Base-by-base conservation (phyloP, 768 basidiomycete species). In the Boletellus ananiceps region DNA sequence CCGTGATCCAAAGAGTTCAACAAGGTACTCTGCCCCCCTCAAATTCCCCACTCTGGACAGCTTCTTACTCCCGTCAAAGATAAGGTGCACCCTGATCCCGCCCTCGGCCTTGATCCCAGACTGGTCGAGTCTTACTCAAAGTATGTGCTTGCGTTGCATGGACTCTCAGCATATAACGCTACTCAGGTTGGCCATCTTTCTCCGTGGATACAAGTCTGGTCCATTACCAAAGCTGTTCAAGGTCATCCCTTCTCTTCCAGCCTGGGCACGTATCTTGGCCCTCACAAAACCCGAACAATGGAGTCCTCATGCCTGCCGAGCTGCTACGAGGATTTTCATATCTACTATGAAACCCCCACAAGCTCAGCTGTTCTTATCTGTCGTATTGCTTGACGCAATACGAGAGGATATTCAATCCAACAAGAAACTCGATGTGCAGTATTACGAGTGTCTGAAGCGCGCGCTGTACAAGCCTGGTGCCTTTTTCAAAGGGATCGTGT, bases 211-310 rank as follows among this genome's bases (percentile, higher is more conserved):
- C 74, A 91, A 88, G 60, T 93, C 93, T 13, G 94, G 94, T 1
- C 84, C 93, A 1, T 78, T 99, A 1, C 96, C 96, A 27, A 98
- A 98, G 71, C 77, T 93, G 3, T 94, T 99, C 82, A 99, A 99
- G 75, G 88, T 99, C 53, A 88, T 99, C 40, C 96, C 96, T 18
- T 88, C 94, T 11, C 82, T 97, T 21, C 88, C 92, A 3, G 85
- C 89, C 52, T 99, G 96, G 96, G 93, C 94, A 9, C 88, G 93
- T 41, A 84, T 98, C 54, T 81, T 99, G 38, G 91, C 94, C 23
- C 79, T 98, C 39, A 98, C 96, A 13, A 78, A 79, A 46, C 96
- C 96, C 1, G 86, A 93, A 70, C 79, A 83, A 59, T 98, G 96
- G 96, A 90, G 92, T 1, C 89, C 96, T 0, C 93, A 97, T 66